A percentile compares a stretch with the other conserved stretches of the same genome.
Evolutionary conservation across 768 basidiomycete genomes (phyloP).

Genomic region (Termitomyces sp.): DNA sequence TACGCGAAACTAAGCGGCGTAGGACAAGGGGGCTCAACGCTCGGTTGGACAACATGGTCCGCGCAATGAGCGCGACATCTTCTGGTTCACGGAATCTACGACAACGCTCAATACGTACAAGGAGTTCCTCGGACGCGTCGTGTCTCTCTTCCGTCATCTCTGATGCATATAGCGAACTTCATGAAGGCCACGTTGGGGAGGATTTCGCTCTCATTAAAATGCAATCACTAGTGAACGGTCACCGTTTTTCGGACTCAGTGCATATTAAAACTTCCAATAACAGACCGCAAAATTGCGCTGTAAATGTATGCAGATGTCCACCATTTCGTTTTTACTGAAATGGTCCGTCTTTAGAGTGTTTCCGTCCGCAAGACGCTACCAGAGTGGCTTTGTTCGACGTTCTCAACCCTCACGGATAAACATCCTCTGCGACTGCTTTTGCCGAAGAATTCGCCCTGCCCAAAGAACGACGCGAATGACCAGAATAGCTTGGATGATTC

Average conservation of each 20-base stretch:
- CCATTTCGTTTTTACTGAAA: neutral
- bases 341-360: neutral
- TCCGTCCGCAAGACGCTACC: slow-evolving; percentile 32
- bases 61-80: slow-evolving; percentile 42
- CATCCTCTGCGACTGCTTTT: slow-evolving; percentile 45
- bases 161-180: slow-evolving; percentile 11
- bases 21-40: slow-evolving; percentile 47
- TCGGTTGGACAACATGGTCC: slow-evolving; percentile 64
- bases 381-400: slow-evolving; percentile 49
- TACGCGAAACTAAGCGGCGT: slow-evolving; percentile 35
- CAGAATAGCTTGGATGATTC: neutral
- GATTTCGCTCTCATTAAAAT: slow-evolving; percentile 40
- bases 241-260: neutral
- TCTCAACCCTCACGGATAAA: slow-evolving; percentile 36
- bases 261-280: neutral
- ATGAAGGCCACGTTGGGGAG: slow-evolving; percentile 28
- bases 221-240: slow-evolving; percentile 12
- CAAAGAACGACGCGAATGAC: neutral
- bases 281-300: neutral
- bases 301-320: neutral
- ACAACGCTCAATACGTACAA: slow-evolving; percentile 29
- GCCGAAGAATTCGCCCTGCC: slow-evolving; percentile 12
- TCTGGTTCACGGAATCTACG: slow-evolving; percentile 16
- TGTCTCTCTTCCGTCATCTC: neutral
- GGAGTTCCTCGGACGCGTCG: slow-evolving; percentile 34